Evolutionary conservation across 2,329 filamentous ascomycete genomes (phyloP).

Genomic region (Ophiostoma ips): DNA sequence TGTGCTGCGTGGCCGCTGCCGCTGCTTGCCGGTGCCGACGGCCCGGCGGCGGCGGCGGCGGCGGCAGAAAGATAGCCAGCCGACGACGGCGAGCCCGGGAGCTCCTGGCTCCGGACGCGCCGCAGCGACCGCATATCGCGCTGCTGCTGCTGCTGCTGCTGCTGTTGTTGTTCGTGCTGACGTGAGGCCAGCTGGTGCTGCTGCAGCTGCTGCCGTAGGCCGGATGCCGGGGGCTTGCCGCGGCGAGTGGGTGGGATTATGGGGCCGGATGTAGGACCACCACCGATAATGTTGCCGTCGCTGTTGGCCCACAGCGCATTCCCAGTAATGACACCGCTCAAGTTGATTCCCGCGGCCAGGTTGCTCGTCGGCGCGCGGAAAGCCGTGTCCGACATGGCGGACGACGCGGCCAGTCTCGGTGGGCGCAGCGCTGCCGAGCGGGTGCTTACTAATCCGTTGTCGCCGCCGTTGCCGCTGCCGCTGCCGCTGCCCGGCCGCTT

Average conservation of each 20-base stretch:
- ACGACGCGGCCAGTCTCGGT: neutral
- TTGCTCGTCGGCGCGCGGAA: neutral
- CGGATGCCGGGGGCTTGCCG: neutral
- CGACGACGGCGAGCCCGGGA: neutral
- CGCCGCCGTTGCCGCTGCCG: neutral
- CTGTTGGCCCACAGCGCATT: neutral
- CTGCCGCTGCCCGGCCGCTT: neutral
- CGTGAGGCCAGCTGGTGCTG: slow-evolving; percentile 5
- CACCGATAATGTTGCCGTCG: neutral
- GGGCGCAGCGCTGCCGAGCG: neutral
- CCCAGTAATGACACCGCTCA: neutral
- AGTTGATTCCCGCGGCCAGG: neutral
- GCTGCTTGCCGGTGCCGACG: slow-evolving; percentile 7
- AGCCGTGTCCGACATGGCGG: neutral
- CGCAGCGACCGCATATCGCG: neutral
- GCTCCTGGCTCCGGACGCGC: neutral
- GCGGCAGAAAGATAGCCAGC: neutral
- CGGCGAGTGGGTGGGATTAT: neutral
- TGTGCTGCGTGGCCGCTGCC: slow-evolving; percentile 11
- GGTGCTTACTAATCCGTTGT: neutral
- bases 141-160: slow-evolving; percentile 4
- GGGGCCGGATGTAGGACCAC: neutral
- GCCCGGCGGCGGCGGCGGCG: neutral
- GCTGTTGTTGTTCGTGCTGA: slow-evolving; percentile 5
- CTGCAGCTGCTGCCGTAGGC: slow-evolving; percentile 8